A percentile compares a stretch with the other conserved stretches of the same genome.
Conservation (phyloP, 805 yeast genomes). For the Barnettozyma populi region DNA sequence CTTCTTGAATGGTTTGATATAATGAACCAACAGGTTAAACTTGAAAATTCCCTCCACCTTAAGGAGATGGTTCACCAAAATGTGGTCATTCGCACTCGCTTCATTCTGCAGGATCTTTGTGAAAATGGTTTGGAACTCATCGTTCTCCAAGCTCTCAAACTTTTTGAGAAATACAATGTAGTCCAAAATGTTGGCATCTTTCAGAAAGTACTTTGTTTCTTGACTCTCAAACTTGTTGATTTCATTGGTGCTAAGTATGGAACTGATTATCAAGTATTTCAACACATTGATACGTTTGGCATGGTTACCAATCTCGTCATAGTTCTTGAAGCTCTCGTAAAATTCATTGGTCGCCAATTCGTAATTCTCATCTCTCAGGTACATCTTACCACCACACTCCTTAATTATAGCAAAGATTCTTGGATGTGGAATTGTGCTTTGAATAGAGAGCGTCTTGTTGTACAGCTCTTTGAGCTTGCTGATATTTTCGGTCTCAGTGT, state of each 20-base stretch:
- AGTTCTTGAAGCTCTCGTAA: conserved; percentile 52
- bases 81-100: conserved; percentile 13
- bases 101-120: conserved; percentile 2
- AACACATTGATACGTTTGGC: conserved; percentile 51
- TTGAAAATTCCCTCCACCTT: conserved; percentile 20
- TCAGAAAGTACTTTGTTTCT: conserved; percentile 25
- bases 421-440: conserved; percentile 71
- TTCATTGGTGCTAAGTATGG: conserved; percentile 49
- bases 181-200: conserved; percentile 18
- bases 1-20: conserved; percentile 24
- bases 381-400: conserved; percentile 70
- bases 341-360: conserved; percentile 50
- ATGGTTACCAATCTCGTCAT: conserved; percentile 62
- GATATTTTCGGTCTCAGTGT: conserved; percentile 34
- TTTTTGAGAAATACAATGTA: conserved; percentile 17
- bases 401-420: conserved; percentile 65
- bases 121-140: conserved; percentile 13
- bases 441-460: conserved; percentile 39
- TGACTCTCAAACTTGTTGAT: conserved; percentile 28
- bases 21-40: conserved; percentile 23
- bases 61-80: conserved; percentile 16
- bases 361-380: conserved; percentile 55
- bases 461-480: conserved; percentile 43
- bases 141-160: conserved; percentile 20
- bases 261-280: conserved; percentile 54